These are phyloP conservation scores for Penicillium sp. DNA, from an alignment of 2,329 filamentous ascomycete genomes.

Conservation along the genomic window DNA sequence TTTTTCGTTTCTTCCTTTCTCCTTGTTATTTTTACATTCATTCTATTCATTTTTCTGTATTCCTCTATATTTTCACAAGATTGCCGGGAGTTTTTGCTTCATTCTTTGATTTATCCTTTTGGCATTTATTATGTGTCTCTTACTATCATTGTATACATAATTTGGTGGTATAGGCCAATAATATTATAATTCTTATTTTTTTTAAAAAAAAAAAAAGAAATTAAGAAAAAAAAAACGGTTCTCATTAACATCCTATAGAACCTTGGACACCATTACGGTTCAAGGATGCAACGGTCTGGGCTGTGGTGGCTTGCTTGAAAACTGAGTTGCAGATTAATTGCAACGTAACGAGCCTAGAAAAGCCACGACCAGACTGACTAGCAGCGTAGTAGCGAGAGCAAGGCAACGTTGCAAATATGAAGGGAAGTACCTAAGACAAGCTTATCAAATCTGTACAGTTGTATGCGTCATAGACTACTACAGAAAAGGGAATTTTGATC, in stretches of 20 bases:
- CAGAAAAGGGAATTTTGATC: neutral
- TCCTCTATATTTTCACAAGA: neutral
- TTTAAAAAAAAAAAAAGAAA: neutral
- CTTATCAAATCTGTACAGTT: neutral
- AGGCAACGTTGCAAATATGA: neutral
- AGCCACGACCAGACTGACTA: neutral
- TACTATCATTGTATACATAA: conserved; percentile 8
- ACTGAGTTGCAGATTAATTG: neutral
- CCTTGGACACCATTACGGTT: no score
- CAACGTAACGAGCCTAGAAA: neutral
- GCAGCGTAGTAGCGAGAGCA: neutral
- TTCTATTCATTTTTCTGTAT: neutral
- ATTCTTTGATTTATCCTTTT: neutral
- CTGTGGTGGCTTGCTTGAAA: neutral
- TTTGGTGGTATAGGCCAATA: neutral
- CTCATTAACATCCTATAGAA: no score
- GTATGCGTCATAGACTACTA: conserved; percentile 3
- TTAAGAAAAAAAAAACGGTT: neutral
- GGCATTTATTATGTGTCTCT: neutral
- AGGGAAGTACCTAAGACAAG: neutral
- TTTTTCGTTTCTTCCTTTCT: neutral
- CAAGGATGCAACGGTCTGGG: neutral
- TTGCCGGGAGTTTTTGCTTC: neutral
- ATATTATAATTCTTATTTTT: neutral
- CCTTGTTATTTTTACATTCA: neutral